Base-by-base conservation (phyloP, 306 rosid genomes). In the Urtica urens region DNA sequence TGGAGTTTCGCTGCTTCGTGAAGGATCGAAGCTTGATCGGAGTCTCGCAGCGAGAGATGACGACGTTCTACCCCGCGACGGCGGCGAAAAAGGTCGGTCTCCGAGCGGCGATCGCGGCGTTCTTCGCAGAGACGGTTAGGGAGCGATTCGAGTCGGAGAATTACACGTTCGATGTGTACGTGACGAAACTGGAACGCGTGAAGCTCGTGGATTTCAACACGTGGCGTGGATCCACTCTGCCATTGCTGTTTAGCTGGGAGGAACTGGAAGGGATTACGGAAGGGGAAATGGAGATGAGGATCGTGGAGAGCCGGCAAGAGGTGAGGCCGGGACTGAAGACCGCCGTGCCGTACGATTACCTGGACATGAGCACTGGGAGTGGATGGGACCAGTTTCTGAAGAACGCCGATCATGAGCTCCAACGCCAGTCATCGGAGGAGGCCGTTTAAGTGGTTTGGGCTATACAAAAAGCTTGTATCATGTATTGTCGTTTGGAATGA, bases 191-290 rank as follows among this genome's bases (percentile, higher is more conserved):
- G 41, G 78, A 64, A 50, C 58, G 70, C 13, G 69, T 78, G 25
- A 87, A 75, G 75, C 47, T 83, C 16, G 46, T 87, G 69, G 94
- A 87, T 80, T 87, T 87, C 61, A 87, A 83, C 54, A 84, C 96
- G 0, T 78, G 87, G 94, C 78, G 87, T 12, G 80, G 72, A 48
- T 74, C 64, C 50, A 87, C 93, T 23, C 70, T 87, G 60, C 72
- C 96, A 29, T 51, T 75, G 63, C 37, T 87, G 72, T 83, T 83
- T 55, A 55, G 66, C 3, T 80, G 94, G 94, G 83, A 80, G 50
- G 94, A 83, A 46, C 49, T 83, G 63, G 87, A 69, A 51, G 48
- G 67, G 51, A 63, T 29, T 5, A 4, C 0, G 6, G 35, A 39
- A 4, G 92, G 58, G 35, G 69, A 20, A 28, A 25, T 49, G 30